Base-by-base conservation (phyloP, 169 alveolate genomes). In the Cryptosporidium viatorum region DNA sequence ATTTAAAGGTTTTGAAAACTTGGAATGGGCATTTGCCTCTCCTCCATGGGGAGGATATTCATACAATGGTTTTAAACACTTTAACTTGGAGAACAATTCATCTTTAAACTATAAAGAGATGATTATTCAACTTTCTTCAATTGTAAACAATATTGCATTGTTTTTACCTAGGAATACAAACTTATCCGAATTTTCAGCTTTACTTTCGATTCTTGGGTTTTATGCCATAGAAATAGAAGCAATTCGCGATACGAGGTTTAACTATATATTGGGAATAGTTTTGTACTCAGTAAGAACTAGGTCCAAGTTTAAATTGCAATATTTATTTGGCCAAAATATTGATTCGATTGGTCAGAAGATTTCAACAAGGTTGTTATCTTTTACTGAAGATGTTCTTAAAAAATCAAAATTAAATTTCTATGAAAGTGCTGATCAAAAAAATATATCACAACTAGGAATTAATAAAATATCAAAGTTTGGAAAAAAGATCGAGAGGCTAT, bases 11-110 rank as follows among this genome's bases (percentile, higher is more conserved):
- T 59, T 80, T 48, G 50, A 59, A 12, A 65, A 16, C 23, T 80
- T 80, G 37, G 89, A 80, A 31, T 80, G 89, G 89, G 73, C 80
- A 4, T 80, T 80, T 80, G 74, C 89, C 8, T 80, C 89, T 12
- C 89, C 89, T 29, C 89, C 89, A 26, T 80, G 89, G 89, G 89
- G 89, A 8, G 89, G 89, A 18, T 62, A 80, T 59, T 62, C 73
- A 9, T 80, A 80, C 52, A 80, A 65, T 41, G 39, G 67, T 29
- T 2, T n/a, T 23, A 65, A 62, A 31, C 29, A 80, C 21, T 80
- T 80, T 43, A 59, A 37, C 41, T 80, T 80, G 12, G 62, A 80
- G n/a, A 59, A 39, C 10, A 41, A 31, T 14, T 26, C 33, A 37
- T n/a, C 33, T 9, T n/a, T 80, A 23, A 80, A 80, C 26, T 80